These are phyloP conservation scores for Cydonia oblonga DNA, from an alignment of 331 rosid genomes.

Conservation along the genomic window DNA sequence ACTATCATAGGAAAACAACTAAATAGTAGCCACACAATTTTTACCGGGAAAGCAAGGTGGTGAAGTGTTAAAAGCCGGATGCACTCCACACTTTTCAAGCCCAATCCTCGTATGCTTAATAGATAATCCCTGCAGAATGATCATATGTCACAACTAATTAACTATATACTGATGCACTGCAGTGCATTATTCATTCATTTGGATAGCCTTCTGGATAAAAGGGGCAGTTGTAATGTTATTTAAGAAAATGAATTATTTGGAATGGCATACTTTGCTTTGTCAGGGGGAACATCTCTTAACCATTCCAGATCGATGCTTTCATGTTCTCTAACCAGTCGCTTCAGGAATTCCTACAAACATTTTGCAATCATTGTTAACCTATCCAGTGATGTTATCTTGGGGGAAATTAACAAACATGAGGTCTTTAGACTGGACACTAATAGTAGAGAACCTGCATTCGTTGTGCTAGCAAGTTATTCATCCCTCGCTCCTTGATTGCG, in stretches of 20 bases:
- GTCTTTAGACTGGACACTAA: background rate
- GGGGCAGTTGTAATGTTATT: background rate
- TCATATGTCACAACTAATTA: conserved; percentile 2
- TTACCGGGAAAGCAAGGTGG: conserved; percentile 94
- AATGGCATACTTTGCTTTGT: conserved; percentile 51
- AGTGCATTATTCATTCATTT: background rate
- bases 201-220: background rate
- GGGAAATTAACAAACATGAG: background rate
- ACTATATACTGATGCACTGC: background rate
- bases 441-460: conserved; percentile 52
- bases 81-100: conserved; percentile 42
- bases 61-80: conserved; percentile 87
- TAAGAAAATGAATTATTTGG: background rate
- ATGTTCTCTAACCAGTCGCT: conserved; percentile 68
- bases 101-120: conserved; percentile 77
- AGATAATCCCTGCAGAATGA: conserved; percentile 63
- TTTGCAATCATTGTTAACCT: background rate
- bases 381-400: background rate
- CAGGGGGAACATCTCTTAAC: conserved; percentile 37
- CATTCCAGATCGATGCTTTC: conserved; percentile 88
- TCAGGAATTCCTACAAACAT: conserved; percentile 60
- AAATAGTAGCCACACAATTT: conserved; percentile 11
- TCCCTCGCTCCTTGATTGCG: conserved; percentile 70
- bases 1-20: conserved; percentile 2
- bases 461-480: conserved; percentile 88